Percentiles rank a stretch among this genome's conserved stretches.
These are phyloP conservation scores for Rhizopogon rudus DNA, from an alignment of 768 basidiomycete species.

Conservation along the genomic window DNA sequence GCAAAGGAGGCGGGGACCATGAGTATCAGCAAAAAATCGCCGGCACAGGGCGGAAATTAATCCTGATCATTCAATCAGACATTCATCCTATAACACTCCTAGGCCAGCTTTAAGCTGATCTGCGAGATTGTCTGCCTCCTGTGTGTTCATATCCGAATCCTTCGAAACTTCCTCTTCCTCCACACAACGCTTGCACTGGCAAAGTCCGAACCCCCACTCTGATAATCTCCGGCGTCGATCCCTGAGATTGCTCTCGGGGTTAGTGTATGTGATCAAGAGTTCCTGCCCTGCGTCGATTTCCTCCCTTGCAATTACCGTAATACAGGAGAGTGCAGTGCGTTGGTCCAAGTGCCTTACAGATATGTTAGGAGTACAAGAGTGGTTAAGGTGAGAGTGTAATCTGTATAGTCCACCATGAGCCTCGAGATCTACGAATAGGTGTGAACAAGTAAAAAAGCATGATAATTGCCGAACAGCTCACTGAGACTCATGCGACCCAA, in stretches of 20 bases:
- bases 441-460: constrained; percentile 4
- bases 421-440: constrained; percentile 55
- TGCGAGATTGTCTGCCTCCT: constrained; percentile 44
- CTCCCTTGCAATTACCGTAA: constrained; percentile 65
- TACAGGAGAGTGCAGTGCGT: constrained; percentile 63
- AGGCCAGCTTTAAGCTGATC: constrained; percentile 60
- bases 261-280: constrained; percentile 72
- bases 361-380: constrained; percentile 75
- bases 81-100: constrained; percentile 36
- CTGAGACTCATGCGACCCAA: constrained; percentile 80
- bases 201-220: constrained; percentile 75
- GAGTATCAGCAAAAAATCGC: too few relatives aligned
- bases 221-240: constrained; percentile 48
- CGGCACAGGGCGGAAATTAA: not conserved
- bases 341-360: constrained; percentile 75
- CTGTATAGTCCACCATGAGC: constrained; percentile 83
- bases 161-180: constrained; percentile 42
- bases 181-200: constrained; percentile 63
- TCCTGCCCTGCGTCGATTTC: constrained; percentile 70
- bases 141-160: constrained; percentile 1
- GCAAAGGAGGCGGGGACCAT: too few relatives aligned
- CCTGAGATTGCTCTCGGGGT: constrained; percentile 40
- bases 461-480: constrained; percentile 30
- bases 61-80: not conserved
- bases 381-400: constrained; percentile 85